Conservation (phyloP, 805 yeast genomes). For the Nadsonia fulvescens region DNA sequence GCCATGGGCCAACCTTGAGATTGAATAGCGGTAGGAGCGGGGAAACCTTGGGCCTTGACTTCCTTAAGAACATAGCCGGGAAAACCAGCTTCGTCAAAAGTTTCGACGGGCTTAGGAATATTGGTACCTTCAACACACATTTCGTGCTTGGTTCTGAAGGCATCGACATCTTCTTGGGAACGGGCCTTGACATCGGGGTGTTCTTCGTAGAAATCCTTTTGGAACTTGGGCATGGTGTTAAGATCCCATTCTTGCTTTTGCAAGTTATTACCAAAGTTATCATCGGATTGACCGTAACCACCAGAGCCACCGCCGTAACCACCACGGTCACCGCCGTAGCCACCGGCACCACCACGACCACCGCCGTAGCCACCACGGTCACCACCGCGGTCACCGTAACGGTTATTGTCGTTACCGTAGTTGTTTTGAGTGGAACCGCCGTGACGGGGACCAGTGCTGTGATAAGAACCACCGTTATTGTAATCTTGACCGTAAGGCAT, state of each 20-base stretch:
- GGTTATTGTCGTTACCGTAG: constrained; percentile 16
- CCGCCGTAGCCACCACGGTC: constrained; percentile 25
- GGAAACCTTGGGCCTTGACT: constrained; percentile 84
- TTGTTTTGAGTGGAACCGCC: constrained; percentile 23
- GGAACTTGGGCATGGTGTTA: constrained; percentile 67
- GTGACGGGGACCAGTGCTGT: constrained; percentile 23
- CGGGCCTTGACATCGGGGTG: constrained; percentile 62
- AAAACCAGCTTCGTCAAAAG: constrained; percentile 94
- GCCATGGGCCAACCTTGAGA: constrained; percentile 99
- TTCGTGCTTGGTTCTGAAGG: constrained; percentile 66
- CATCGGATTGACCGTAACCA: constrained; percentile 27
- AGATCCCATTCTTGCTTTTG: constrained; percentile 68
- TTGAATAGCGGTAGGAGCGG: constrained; percentile 87
- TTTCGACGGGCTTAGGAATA: constrained; percentile 85
- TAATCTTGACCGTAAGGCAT: constrained; percentile 13
- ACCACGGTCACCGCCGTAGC: constrained; percentile 21
- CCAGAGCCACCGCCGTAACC: constrained; percentile 22
- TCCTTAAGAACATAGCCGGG: constrained; percentile 84
- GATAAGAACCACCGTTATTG: constrained; percentile 13
- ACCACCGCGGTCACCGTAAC: constrained; percentile 23
- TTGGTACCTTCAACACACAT: constrained; percentile 73
- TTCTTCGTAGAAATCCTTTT: constrained; percentile 87
- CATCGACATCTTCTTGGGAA: constrained; percentile 49
- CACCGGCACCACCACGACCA: constrained; percentile 22
- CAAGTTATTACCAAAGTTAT: constrained; percentile 33